phyloP scores from a whole-genome alignment of 1,284 basidiomycete species.

The Volvariella volvacea region DNA sequence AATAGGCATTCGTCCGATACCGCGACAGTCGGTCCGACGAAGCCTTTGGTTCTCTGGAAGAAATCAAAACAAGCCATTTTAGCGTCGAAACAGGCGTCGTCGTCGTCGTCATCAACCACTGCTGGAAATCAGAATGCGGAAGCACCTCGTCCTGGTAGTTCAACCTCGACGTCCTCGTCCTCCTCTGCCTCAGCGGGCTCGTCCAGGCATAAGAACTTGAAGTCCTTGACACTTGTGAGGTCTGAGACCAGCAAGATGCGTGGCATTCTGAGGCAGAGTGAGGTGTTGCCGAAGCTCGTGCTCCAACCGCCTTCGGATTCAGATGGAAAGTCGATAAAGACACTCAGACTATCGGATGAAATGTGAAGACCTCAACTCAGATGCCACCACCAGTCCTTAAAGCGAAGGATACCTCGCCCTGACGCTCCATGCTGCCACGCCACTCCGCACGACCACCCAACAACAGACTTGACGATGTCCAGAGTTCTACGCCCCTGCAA shows the following conservation, averaged over 20 bases:
- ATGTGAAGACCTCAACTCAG: no score
- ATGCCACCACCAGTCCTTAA: no score
- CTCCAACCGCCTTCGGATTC: constrained; percentile 29
- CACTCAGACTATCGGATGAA: no score
- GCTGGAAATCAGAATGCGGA: constrained; percentile 46
- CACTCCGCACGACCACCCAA: no score
- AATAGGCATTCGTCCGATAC: no score
- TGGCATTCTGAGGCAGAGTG: constrained; percentile 29
- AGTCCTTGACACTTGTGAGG: constrained; percentile 48
- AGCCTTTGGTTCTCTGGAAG: constrained; percentile 49
- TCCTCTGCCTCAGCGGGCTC: not conserved
- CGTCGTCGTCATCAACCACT: constrained; percentile 8
- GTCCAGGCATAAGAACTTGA: constrained; percentile 35
- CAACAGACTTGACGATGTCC: no score
- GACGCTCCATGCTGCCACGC: no score
- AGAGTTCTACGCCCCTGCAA: no score
- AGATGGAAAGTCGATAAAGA: constrained; percentile 15
- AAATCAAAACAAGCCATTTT: constrained; percentile 31
- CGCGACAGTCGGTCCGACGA: constrained; percentile 20
- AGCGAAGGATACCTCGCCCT: no score
- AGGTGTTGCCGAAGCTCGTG: constrained; percentile 30
- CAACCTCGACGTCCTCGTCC: not conserved
- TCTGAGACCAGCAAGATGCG: constrained; percentile 58
- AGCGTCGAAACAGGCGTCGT: constrained; percentile 18
- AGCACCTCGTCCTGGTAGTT: constrained; percentile 18